Conservation (phyloP, 768 basidiomycete species). For the Scleroderma citrinum region DNA sequence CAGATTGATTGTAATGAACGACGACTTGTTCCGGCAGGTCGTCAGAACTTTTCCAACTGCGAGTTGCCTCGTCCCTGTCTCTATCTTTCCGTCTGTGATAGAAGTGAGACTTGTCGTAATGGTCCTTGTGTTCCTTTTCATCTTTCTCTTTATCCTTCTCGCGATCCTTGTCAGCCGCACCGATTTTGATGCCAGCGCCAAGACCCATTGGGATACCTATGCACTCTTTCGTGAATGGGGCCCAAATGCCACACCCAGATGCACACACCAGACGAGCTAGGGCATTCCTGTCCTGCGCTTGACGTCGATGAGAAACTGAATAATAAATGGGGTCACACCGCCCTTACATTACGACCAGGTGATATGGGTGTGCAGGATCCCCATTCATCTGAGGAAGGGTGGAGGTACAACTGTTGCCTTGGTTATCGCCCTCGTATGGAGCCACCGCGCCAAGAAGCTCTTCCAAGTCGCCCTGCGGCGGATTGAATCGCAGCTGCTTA, state of each 20-base stretch:
- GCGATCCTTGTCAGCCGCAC: constrained; percentile 42
- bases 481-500: constrained; percentile 4
- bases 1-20: constrained; percentile 31
- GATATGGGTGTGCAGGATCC: constrained; percentile 62
- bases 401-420: constrained; percentile 17
- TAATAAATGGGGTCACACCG: constrained; percentile 1
- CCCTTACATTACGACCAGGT: constrained; percentile 71
- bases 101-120: constrained; percentile 25
- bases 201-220: constrained; percentile 73
- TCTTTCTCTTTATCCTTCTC: constrained; percentile 31
- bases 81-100: constrained; percentile 33
- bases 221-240: constrained; percentile 1
- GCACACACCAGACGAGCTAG: constrained; percentile 59
- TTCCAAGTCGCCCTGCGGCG: constrained; percentile 60
- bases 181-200: constrained; percentile 71
- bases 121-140: constrained; percentile 25
- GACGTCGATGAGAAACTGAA: constrained; percentile 17
- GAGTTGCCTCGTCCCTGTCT: constrained; percentile 30
- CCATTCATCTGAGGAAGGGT: constrained; percentile 42
- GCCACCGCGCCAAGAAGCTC: constrained; percentile 64
- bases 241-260: background rate
- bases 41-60: constrained; percentile 31
- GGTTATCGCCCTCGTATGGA: constrained; percentile 28
- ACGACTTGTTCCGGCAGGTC: constrained; percentile 30
- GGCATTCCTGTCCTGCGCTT: constrained; percentile 75